A percentile compares a stretch with the other conserved stretches of the same genome.
Evolutionary conservation across 345 rosid species (phyloP).

Genomic region (Conringia planisiliqua): DNA sequence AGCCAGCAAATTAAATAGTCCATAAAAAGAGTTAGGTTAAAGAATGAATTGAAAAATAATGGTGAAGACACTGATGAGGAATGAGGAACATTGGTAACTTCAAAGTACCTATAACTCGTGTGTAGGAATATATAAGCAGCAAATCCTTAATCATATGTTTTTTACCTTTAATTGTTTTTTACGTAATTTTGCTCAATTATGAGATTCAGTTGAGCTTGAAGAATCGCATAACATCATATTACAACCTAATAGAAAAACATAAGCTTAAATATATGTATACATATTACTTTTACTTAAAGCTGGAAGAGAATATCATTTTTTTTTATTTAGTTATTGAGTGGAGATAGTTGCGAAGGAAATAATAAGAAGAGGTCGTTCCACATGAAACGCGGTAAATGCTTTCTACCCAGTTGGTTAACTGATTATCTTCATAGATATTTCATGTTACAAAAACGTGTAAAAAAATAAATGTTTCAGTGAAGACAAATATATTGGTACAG

Average conservation of each 20-base stretch:
- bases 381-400: slow-evolving; percentile 82
- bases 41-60: background rate
- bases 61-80: background rate
- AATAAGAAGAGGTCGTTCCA: slow-evolving; percentile 46
- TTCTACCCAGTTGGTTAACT: slow-evolving; percentile 22
- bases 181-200: background rate
- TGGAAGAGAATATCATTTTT: background rate
- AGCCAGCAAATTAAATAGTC: background rate
- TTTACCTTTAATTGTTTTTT: background rate
- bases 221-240: background rate
- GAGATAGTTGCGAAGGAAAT: background rate
- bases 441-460: slow-evolving; percentile 27
- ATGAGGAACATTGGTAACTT: background rate
- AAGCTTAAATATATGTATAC: background rate
- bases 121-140: background rate
- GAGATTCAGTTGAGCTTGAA: background rate
- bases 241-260: background rate
- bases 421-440: slow-evolving; percentile 26
- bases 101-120: background rate
- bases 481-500: background rate
- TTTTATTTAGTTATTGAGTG: background rate
- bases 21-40: background rate
- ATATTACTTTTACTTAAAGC: background rate
- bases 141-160: background rate
- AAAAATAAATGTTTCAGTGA: slow-evolving; percentile 17